Evolutionary conservation across 1,284 basidiomycete genomes (phyloP), one percentile per base, ranked within the genome.

Genomic region (Xerocomus amazonicus): DNA sequence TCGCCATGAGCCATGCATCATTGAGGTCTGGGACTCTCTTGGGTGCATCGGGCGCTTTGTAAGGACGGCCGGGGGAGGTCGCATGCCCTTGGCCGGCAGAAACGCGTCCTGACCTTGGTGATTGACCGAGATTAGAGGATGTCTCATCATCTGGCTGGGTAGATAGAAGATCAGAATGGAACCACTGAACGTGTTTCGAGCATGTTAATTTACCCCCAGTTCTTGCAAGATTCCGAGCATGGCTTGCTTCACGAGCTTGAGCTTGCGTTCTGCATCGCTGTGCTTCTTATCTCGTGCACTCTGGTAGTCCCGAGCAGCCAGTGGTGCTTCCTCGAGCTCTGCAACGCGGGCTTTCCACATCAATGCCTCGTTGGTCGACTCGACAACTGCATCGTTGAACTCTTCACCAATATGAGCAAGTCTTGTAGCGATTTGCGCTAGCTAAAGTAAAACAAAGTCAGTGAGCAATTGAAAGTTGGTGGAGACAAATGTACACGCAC

Each of bases 161-260:
- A 33, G 36, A 33, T 10, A 10, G 6, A 10, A 14, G 41, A 23
- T 64, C 45, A 50, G 39, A 47, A 46, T 23, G 36, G 23, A 3
- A n/a, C 31, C 2, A 1, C 12, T 17, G 10, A 39, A 12, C 4
- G 19, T 17, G 16, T 14, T 36, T 47, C 19, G 5, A 12, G 16
- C 13, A 28, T 35, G 40, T 32, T 33, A 48, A 52, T 54, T 58
- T 57, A 76, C 76, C 59, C 57, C 58, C 36, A 68, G 63, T 52
- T 76, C 73, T 39, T 71, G 62, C 19, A 78, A 49, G 26, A 79
- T 58, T 47, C 71, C 65, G 26, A 62, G 56, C 45, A 77, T 62
- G 9, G 75, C 68, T 49, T 66, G 70, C 26, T 68, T 61, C 31
- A 72, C 59, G 45, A 72, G 65, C 26, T 60, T 66, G 13, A 78